Evolutionary conservation across 148 eudicot genomes (phyloP), one percentile per base, ranked within the genome.

Genomic region (Pouteria glomerata): DNA sequence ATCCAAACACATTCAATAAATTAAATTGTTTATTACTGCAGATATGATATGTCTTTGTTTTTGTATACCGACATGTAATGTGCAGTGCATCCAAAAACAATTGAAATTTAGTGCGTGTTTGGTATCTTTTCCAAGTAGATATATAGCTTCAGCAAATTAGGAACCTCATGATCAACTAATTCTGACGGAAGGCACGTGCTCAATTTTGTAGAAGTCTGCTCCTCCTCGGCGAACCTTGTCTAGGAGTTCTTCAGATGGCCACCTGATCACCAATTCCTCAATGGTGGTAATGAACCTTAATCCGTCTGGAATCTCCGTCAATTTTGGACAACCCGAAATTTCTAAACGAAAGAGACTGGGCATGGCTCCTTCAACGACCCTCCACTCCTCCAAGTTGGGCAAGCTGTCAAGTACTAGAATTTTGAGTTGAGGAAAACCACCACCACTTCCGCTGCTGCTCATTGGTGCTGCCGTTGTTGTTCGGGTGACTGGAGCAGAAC

Each of bases 171-270:
- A 59, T 41, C 48, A 44, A 15, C 2, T 13, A 44, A 44, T 6
- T 33, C 0, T 0, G 61, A 57, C 29, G 73, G 50, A 55, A 35
- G 51, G 71, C 18, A 66, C 41, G 47, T 72, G 72, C 31, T n/a
- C 29, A 6, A 74, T 57, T 57, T 79, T 79, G 68, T 63, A 19
- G 10, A 63, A 30, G 44, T 79, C 74, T 1, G 48, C 71, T 63
- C 77, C 74, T 44, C 37, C 59, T 69, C 53, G 60, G 30, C 19
- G 29, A 50, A 71, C 41, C 68, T 73, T 79, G 14, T 13, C 24
- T 24, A 10, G 3, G 31, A 79, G 72, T n/a, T 1, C 69, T 2
- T 41, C 29, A 14, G 76, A 44, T 75, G 66, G 53, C 3, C 11
- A 4, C 0, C 0, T 0, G 2, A 78, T 39, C 27, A 0, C 0